These are phyloP conservation scores for Iodosphaeria phyllophila DNA, from an alignment of 2,329 filamentous ascomycete genomes.

Conservation along the genomic window DNA sequence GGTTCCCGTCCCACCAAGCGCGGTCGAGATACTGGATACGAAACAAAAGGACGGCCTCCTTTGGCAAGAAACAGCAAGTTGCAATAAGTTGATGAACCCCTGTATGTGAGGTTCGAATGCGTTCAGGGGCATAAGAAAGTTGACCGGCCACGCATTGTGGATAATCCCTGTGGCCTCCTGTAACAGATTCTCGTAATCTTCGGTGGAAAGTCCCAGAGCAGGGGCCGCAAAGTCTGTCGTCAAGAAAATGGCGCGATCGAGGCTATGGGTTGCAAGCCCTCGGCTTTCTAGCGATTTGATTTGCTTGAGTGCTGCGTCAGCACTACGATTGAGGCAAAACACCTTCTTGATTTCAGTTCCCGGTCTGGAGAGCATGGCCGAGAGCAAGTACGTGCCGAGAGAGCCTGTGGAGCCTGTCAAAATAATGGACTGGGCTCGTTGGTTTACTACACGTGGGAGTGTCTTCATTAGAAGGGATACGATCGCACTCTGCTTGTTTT, in stretches of 20 bases:
- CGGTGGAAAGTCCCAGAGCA: constrained; percentile 5
- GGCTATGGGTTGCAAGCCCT: neutral
- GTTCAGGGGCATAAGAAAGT: constrained; percentile 8
- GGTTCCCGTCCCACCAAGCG: neutral
- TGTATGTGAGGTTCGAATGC: constrained; percentile 8
- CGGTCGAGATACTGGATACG: neutral
- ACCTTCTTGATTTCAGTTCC: constrained; percentile 5
- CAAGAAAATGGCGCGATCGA: constrained; percentile 8
- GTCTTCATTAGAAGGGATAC: constrained; percentile 4
- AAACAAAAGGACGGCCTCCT: neutral
- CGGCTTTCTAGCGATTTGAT: constrained; percentile 2
- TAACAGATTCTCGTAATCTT: constrained; percentile 4
- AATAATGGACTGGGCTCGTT: constrained; percentile 5
- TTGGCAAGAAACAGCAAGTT: constrained; percentile 2
- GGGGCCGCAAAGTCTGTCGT: constrained; percentile 6
- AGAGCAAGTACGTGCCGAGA: constrained; percentile 8
- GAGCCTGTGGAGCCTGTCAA: constrained; percentile 12
- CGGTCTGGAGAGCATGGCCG: constrained; percentile 5
- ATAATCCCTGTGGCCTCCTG: constrained; percentile 6
- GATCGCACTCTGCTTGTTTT: too few relatives aligned
- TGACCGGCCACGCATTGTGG: constrained; percentile 10
- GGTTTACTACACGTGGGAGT: neutral
- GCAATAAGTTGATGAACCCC: constrained; percentile 7
- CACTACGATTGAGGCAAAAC: constrained; percentile 11
- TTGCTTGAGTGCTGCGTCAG: constrained; percentile 6